These are phyloP conservation scores for Cucumis cinereus DNA, from an alignment of 306 rosid genomes.

Conservation along the genomic window DNA sequence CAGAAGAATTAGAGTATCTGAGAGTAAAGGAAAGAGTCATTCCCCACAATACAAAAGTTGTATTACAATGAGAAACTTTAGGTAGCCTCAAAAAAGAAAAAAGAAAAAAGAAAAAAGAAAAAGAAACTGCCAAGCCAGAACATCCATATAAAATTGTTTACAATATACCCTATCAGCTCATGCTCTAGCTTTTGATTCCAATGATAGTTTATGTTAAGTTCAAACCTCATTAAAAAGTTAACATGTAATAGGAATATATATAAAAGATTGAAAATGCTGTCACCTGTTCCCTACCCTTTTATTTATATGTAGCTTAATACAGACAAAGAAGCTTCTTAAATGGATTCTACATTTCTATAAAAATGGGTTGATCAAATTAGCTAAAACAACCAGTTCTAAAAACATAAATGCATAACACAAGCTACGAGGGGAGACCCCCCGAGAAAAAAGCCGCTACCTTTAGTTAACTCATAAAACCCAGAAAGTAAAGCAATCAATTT, in stretches of 20 bases:
- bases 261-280: background rate
- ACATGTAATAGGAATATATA: background rate
- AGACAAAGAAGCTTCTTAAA: background rate
- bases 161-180: background rate
- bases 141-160: background rate
- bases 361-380: background rate
- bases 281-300: background rate
- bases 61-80: background rate
- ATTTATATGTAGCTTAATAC: background rate
- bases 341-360: background rate
- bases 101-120: no score
- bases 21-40: background rate
- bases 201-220: background rate
- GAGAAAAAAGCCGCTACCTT: background rate
- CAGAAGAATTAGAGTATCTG: background rate
- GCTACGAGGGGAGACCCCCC: background rate
- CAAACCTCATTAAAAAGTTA: background rate
- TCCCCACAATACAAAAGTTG: background rate
- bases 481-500: background rate
- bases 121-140: background rate
- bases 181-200: background rate
- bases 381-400: background rate
- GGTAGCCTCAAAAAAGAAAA: background rate
- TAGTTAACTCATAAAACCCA: background rate
- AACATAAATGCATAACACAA: background rate